Conservation (phyloP, 768 basidiomycete genomes). For the Coprinopsis sp. region DNA sequence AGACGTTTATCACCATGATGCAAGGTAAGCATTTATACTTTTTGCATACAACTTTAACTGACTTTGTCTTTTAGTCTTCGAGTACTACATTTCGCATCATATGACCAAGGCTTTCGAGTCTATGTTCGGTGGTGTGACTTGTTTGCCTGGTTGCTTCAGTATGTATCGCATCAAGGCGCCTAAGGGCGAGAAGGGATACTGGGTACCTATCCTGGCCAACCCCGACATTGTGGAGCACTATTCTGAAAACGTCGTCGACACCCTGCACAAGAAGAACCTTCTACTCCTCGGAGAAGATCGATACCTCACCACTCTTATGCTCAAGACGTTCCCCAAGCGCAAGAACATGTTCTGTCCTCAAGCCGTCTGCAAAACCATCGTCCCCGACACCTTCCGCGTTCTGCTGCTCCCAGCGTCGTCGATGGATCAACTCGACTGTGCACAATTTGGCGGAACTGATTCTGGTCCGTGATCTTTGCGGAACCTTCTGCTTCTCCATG, state of each 20-base stretch:
- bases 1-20: slow-evolving; percentile 99
- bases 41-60: neutral
- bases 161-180: slow-evolving; percentile 99
- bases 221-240: slow-evolving; percentile 99
- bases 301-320: slow-evolving; percentile 93
- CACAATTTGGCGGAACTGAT: slow-evolving; percentile 96
- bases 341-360: slow-evolving; percentile 99
- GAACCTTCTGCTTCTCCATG: slow-evolving; percentile 99
- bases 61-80: slow-evolving; percentile 67
- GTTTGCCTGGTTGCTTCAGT: slow-evolving; percentile 98
- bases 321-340: slow-evolving; percentile 99
- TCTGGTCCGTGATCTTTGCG: slow-evolving; percentile 95
- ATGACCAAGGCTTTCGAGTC: slow-evolving; percentile 99
- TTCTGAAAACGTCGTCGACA: slow-evolving; percentile 99
- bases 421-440: slow-evolving; percentile 99
- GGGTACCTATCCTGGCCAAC: slow-evolving; percentile 98
- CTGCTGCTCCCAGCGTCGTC: slow-evolving; percentile 92
- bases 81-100: slow-evolving; percentile 99
- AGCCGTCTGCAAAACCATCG: slow-evolving; percentile 98
- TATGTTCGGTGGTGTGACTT: slow-evolving; percentile 99
- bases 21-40: slow-evolving; percentile 63
- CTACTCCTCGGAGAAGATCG: slow-evolving; percentile 98
- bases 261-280: slow-evolving; percentile 98
- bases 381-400: slow-evolving; percentile 93
- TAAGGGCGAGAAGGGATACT: slow-evolving; percentile 93